Base-by-base conservation (phyloP, 2,329 filamentous ascomycete genomes). In the Sphaerostilbella broomeana region DNA sequence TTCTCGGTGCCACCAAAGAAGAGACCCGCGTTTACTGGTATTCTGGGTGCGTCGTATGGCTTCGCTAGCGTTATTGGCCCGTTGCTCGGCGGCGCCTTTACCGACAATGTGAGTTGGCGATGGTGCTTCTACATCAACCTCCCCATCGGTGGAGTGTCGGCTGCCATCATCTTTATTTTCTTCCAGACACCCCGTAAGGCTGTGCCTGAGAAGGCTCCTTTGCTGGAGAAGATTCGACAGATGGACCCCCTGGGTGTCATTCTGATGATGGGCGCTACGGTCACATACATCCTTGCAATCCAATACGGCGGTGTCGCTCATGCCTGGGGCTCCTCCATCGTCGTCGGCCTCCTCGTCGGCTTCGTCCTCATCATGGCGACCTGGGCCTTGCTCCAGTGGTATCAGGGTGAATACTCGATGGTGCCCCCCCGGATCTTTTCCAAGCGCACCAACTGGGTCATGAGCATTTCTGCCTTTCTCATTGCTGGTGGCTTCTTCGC, bases 231-330 rank as follows among this genome's bases (percentile, higher is more conserved):
- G 54, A 37, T 72, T 13, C 52, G 64, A 0, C 67, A 73, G 47
- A 66, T 74, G 58, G 72, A 75, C 44, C 58, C 66, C 4, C 43
- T 64, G 2, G 71, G 70, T 2, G 59, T 64, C 5, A 51, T 62
- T 15, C 49, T 72, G 24, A 53, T 75, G 29, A 67, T 74, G 63
- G 57, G 57, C 47, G 53, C 59, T 51, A 55, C 64, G 55, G 47
- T 72, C 52, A 54, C 57, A 47, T 62, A 65, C 46, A 58, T 73
- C 35, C 58, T 72, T 4, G 69, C 67, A 13, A 54, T 73, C 1
- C 67, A 72, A 49, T 72, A 65, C 53, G 70, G 67, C 35, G 70
- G 70, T 4, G 55, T 60, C 19, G 59, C 59, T 0, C 58, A 70
- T 36, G 33, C 59, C 10, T 74, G 70, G 69, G 56, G 57, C 40